A percentile compares a stretch with the other conserved stretches of the same genome.
These are phyloP conservation scores for Termitomyces sp. DNA, from an alignment of 768 basidiomycete genomes.

Conservation along the genomic window DNA sequence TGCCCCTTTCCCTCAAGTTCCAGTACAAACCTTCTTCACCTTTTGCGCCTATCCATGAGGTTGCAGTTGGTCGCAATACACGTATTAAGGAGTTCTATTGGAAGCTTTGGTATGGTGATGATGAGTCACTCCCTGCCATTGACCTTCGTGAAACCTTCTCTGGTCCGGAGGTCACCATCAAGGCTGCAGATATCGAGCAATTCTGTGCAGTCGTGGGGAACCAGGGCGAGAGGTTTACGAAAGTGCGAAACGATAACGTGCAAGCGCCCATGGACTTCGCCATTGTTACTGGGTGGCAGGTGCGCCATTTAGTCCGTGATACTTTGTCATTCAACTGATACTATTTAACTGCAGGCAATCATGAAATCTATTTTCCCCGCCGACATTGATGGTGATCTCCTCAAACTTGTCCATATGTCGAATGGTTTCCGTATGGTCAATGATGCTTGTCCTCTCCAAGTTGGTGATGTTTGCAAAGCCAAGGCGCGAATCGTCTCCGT, in stretches of 20 bases:
- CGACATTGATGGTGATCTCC: slow-evolving; percentile 86
- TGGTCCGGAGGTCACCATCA: slow-evolving; percentile 81
- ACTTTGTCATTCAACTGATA: slow-evolving; percentile 4
- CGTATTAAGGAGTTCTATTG: slow-evolving; percentile 98
- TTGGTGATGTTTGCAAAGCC: slow-evolving; percentile 86
- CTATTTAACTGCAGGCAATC: slow-evolving; percentile 65
- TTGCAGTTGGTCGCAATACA: slow-evolving; percentile 74
- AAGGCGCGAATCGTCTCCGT: slow-evolving; percentile 88
- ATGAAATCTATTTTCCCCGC: slow-evolving; percentile 97
- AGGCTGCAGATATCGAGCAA: slow-evolving; percentile 68
- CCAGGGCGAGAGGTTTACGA: slow-evolving; percentile 87
- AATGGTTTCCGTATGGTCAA: slow-evolving; percentile 92
- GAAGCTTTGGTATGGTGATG: slow-evolving; percentile 95
- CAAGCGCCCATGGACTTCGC: slow-evolving; percentile 98
- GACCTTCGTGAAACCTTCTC: slow-evolving; percentile 78
- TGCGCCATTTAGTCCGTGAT: slow-evolving; percentile 28
- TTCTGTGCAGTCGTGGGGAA: slow-evolving; percentile 96
- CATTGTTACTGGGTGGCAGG: slow-evolving; percentile 98
- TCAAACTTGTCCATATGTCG: slow-evolving; percentile 94
- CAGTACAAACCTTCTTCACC: slow-evolving; percentile 83
- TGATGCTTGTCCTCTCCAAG: slow-evolving; percentile 69
- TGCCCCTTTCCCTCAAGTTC: slow-evolving; percentile 82
- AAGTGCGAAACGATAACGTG: slow-evolving; percentile 57
- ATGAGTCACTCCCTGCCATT: slow-evolving; percentile 70
- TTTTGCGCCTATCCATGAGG: slow-evolving; percentile 90